Base-by-base conservation (phyloP, 2,329 filamentous ascomycete genomes). In the Trichoderma simmonsii region DNA sequence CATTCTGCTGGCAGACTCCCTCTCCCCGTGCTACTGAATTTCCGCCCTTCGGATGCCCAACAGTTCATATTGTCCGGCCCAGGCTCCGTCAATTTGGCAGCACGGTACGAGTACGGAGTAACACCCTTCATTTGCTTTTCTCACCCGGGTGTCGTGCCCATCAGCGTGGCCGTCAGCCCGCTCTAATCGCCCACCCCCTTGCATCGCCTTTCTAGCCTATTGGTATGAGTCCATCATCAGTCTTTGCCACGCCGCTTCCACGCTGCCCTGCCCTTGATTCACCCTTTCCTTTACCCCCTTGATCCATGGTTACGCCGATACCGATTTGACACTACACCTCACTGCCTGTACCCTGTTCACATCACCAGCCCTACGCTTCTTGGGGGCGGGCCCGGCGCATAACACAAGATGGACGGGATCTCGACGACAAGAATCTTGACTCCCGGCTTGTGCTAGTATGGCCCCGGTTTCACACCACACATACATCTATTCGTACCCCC, bases 111-210 rank as follows among this genome's bases (percentile, higher is more conserved):
- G 51, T 54, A 54, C 48, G 48, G 48, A 54, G 48, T 24, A 21
- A 64, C 32, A 64, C 65, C 59, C 71, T 72, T 51, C 15, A 54
- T 62, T 56, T 63, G 21, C 21, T 26, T 43, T 62, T 57, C 43
- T 66, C 32, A 28, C 32, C 36, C 57, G 30, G 34, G 24, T 59
- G 43, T 70, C 39, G 21, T 32, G 63, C 32, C 36, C 36, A 62
- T 70, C 65, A 70, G 71, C 65, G 71, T 72, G 57, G 65, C 48
- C 34, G 39, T 72, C 71, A 72, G 71, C 71, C 65, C 71, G 59
- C 63, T 61, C 64, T 21, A 39, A 63, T 72, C 34, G 57, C 57
- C 34, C 48, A 62, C 70, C 64, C 57, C 65, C 57, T 70, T 70
- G 32, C 65, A 72, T 60, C 21, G 34, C 26, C 65, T 63, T 48